Evolutionary conservation across 2,329 filamentous ascomycete genomes (phyloP).

Genomic region (Claviceps monticola): DNA sequence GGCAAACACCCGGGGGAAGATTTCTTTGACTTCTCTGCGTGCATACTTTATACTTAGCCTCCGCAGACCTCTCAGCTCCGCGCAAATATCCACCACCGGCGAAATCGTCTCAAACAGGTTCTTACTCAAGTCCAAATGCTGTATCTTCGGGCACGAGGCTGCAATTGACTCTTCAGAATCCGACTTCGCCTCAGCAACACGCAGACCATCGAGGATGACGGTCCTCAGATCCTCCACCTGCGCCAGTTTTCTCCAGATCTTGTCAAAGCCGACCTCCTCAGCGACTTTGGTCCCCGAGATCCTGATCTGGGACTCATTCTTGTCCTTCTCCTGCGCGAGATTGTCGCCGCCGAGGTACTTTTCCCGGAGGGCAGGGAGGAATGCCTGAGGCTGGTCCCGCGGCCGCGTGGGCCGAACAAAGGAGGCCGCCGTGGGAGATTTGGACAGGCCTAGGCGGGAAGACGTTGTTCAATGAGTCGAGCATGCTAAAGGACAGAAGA

Average conservation of each 20-base stretch:
- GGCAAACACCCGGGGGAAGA: neutral
- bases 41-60: constrained; percentile 51
- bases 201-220: constrained; percentile 67
- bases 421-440: constrained; percentile 59
- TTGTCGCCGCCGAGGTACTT: constrained; percentile 56
- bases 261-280: constrained; percentile 91
- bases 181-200: constrained; percentile 33
- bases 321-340: constrained; percentile 19
- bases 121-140: constrained; percentile 71
- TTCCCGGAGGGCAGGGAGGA: constrained; percentile 63
- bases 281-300: constrained; percentile 65
- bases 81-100: constrained; percentile 58
- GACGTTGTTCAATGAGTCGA: neutral
- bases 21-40: neutral
- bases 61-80: constrained; percentile 50
- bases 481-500: neutral
- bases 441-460: constrained; percentile 36
- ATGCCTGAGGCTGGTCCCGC: constrained; percentile 53
- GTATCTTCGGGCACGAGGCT: constrained; percentile 49
- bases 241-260: constrained; percentile 70
- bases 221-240: constrained; percentile 64
- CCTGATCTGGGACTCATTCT: constrained; percentile 38
- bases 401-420: constrained; percentile 71
- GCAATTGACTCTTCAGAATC: constrained; percentile 25
- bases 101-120: constrained; percentile 61